Evolutionary conservation across 805 yeast genomes (phyloP).

Genomic region (Yamadazyma nakazawae): DNA sequence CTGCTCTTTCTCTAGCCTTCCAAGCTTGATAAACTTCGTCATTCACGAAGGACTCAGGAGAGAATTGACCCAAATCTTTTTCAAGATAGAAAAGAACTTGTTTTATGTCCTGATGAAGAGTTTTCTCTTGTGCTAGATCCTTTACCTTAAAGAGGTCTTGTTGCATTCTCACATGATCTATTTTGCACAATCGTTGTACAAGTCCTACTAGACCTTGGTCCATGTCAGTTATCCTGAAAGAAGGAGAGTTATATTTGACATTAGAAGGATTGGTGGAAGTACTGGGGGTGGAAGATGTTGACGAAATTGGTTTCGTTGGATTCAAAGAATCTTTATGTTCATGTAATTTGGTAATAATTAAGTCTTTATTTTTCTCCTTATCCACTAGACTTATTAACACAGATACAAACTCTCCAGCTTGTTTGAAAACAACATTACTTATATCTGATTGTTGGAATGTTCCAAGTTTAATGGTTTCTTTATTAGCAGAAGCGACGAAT

Average conservation of each 20-base stretch:
- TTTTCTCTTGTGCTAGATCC: conserved; percentile 37
- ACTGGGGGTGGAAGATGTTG: conserved; percentile 2
- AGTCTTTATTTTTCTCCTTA: conserved; percentile 37
- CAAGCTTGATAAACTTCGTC: conserved; percentile 26
- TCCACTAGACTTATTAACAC: conserved; percentile 35
- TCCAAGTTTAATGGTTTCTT: conserved; percentile 46
- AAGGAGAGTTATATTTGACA: conserved; percentile 39
- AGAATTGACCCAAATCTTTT: conserved; percentile 42
- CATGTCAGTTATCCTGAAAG: conserved; percentile 54
- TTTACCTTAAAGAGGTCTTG: conserved; percentile 48
- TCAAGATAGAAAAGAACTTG: conserved; percentile 29
- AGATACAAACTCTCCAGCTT: conserved; percentile 34
- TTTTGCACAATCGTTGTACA: conserved; percentile 47
- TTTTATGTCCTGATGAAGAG: conserved; percentile 36
- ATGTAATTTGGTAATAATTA: conserved; percentile 39
- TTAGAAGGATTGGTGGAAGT: conserved; percentile 5
- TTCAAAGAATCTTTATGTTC: conserved; percentile 39
- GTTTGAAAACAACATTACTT: conserved; percentile 32
- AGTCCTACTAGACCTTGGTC: conserved; percentile 42
- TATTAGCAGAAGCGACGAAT: conserved; percentile 52
- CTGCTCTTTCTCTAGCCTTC: conserved; percentile 27
- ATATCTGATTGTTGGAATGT: conserved; percentile 27
- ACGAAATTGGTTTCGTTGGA: conserved; percentile 15
- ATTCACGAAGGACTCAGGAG: conserved; percentile 22
- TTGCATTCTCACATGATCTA: conserved; percentile 50